Evolutionary conservation across 129 eudicot species (phyloP).

Genomic region (Scalesia atractyloides): DNA sequence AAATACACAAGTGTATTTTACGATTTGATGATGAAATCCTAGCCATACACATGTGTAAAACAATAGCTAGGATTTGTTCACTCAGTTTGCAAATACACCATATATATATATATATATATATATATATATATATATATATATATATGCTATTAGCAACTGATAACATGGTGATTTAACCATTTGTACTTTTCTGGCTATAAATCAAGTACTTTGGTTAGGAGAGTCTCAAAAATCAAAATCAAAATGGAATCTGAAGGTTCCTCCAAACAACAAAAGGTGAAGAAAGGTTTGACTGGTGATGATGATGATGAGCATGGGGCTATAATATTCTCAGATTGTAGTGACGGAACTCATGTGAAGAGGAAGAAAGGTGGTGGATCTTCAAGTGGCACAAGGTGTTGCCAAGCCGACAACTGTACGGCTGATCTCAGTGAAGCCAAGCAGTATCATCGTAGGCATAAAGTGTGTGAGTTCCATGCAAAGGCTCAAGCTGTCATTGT

Average conservation of each 20-base stretch:
- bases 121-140: too few relatives aligned
- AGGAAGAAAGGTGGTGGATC: constrained; percentile 38
- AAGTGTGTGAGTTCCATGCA: constrained; percentile 74
- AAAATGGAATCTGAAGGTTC: constrained; percentile 36
- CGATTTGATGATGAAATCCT: too few relatives aligned
- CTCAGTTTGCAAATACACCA: too few relatives aligned
- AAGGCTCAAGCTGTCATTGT: constrained; percentile 67
- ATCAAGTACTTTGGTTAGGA: constrained; percentile 6
- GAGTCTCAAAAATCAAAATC: constrained; percentile 22
- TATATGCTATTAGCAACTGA: neutral
- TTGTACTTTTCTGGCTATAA: constrained; percentile 24
- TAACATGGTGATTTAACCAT: constrained; percentile 10
- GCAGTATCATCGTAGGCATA: constrained; percentile 71
- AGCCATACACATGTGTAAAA: too few relatives aligned
- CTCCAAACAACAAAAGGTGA: constrained; percentile 23
- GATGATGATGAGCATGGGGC: neutral
- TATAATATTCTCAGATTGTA: neutral
- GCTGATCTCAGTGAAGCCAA: constrained; percentile 62
- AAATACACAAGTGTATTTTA: too few relatives aligned
- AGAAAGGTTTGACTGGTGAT: constrained; percentile 18
- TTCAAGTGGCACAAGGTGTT: constrained; percentile 39
- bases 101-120: too few relatives aligned
- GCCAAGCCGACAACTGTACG: constrained; percentile 69
- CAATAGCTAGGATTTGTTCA: too few relatives aligned
- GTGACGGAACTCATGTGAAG: constrained; percentile 14